phyloP scores from a whole-genome alignment of 805 yeast genomes.

The Ogataea philodendri region DNA sequence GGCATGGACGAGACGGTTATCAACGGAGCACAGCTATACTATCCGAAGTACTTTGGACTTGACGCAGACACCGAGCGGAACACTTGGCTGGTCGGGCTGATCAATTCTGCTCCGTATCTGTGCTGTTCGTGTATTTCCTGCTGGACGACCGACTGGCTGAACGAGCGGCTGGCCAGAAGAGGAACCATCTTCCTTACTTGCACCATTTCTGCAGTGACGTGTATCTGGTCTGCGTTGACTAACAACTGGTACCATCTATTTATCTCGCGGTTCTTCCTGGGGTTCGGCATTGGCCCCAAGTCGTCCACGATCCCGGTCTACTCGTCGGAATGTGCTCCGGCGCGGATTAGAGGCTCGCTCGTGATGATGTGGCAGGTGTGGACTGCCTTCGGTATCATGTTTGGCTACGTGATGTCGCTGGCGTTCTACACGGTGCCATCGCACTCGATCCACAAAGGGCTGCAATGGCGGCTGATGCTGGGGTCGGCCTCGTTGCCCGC shows the following conservation, averaged over 20 bases:
- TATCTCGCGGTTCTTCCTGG: conserved; percentile 62
- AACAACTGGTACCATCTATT: conserved; percentile 68
- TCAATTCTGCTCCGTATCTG: conserved; percentile 69
- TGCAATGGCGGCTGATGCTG: conserved; percentile 70
- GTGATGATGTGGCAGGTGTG: conserved; percentile 76
- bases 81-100: conserved; percentile 59
- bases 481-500: conserved; percentile 71
- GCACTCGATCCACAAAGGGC: conserved; percentile 46
- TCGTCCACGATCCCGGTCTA: conserved; percentile 77
- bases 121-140: conserved; percentile 60
- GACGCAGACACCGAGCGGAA: conserved; percentile 44
- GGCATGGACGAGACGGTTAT: conserved; percentile 80
- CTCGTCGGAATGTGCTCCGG: conserved; percentile 64
- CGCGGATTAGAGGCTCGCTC: conserved; percentile 60
- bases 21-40: conserved; percentile 67
- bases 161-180: conserved; percentile 58
- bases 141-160: conserved; percentile 62
- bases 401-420: conserved; percentile 64
- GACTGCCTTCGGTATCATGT: conserved; percentile 72
- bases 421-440: conserved; percentile 58
- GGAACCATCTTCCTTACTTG: conserved; percentile 67
- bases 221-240: conserved; percentile 67
- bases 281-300: conserved; percentile 70
- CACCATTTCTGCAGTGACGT: conserved; percentile 54
- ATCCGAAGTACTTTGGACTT: conserved; percentile 55